These are phyloP conservation scores for Sodiomyces alkalinus DNA, from an alignment of 2,329 filamentous ascomycete species.

Conservation along the genomic window DNA sequence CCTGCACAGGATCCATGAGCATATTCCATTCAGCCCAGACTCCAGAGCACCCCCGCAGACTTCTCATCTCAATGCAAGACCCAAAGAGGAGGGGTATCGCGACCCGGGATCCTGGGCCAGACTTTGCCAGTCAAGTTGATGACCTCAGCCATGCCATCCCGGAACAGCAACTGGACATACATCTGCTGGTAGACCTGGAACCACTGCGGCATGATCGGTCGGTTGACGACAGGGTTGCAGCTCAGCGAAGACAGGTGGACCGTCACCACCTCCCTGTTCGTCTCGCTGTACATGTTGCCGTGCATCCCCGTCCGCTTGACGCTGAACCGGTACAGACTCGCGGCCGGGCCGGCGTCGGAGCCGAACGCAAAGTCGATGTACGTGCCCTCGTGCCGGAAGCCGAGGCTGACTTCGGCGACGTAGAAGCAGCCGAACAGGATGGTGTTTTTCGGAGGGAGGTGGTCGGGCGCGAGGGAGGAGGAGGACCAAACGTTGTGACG, in stretches of 20 bases:
- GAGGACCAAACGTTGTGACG: too few species aligned
- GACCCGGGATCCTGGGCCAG: too few species aligned
- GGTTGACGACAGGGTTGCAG: slow-evolving; percentile 13
- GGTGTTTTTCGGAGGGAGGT: slow-evolving; percentile 9
- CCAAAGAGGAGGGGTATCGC: too few species aligned
- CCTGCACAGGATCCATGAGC: too few species aligned
- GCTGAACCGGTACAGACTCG: slow-evolving; percentile 15
- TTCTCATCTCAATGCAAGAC: too few species aligned
- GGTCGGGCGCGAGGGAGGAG: too few species aligned
- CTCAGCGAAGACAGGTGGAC: slow-evolving; percentile 10
- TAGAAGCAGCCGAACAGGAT: slow-evolving; percentile 14
- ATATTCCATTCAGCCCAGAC: too few species aligned
- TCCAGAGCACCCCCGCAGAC: too few species aligned
- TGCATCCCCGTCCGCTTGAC: too few species aligned
- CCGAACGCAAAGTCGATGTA: slow-evolving; percentile 16
- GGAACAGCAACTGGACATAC: slow-evolving; percentile 13
- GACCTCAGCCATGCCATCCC: slow-evolving; percentile 11
- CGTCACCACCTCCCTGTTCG: not conserved
- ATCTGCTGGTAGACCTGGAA: slow-evolving; percentile 11
- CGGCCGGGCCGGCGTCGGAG: slow-evolving; percentile 10
- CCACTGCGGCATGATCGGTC: slow-evolving; percentile 3
- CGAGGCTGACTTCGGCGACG: slow-evolving; percentile 7
- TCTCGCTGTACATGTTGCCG: too few species aligned
- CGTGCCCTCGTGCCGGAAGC: too few species aligned
- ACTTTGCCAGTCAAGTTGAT: too few species aligned